phyloP scores from a whole-genome alignment of 495 filamentous ascomycete species.

The Penicillium turbatum region DNA sequence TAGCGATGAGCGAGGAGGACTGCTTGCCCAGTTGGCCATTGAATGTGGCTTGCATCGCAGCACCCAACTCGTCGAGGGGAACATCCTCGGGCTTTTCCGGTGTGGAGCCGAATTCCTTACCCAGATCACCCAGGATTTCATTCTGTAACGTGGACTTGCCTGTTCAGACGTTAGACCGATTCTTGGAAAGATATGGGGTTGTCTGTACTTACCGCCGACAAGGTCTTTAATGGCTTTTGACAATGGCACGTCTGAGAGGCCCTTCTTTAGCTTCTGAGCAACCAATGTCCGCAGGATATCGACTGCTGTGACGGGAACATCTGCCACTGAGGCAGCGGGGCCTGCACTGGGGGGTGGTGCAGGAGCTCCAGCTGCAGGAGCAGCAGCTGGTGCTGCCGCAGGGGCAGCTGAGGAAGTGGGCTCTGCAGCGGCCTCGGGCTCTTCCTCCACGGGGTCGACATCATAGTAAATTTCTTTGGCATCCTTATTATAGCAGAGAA shows the following conservation, averaged over 20 bases:
- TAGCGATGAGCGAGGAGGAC: slow-evolving; percentile 85
- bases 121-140: slow-evolving; percentile 90
- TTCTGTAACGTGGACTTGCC: slow-evolving; percentile 98
- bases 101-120: slow-evolving; percentile 97
- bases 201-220: slow-evolving; percentile 74
- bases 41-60: slow-evolving; percentile 94
- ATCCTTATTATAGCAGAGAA: slow-evolving; percentile 99
- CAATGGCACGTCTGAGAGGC: slow-evolving; percentile 79
- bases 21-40: slow-evolving; percentile 98
- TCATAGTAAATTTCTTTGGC: slow-evolving; percentile 99
- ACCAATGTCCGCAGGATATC: slow-evolving; percentile 88
- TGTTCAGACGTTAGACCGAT: slow-evolving; percentile 25
- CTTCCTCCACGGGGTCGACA: slow-evolving; percentile 91
- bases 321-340: slow-evolving; percentile 82
- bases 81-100: slow-evolving; percentile 98
- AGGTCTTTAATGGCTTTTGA: slow-evolving; percentile 98
- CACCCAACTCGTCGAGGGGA: slow-evolving; percentile 90
- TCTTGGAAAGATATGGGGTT: neutral
- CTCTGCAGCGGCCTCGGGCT: slow-evolving; percentile 58
- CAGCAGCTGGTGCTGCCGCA: slow-evolving; percentile 37
- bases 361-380: slow-evolving; percentile 52
- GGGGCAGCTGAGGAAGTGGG: slow-evolving; percentile 30
- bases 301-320: slow-evolving; percentile 78
- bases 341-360: slow-evolving; percentile 67
- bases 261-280: slow-evolving; percentile 99